These are phyloP conservation scores for Blastosporella zonata DNA, from an alignment of 1,284 basidiomycete species.

Conservation along the genomic window DNA sequence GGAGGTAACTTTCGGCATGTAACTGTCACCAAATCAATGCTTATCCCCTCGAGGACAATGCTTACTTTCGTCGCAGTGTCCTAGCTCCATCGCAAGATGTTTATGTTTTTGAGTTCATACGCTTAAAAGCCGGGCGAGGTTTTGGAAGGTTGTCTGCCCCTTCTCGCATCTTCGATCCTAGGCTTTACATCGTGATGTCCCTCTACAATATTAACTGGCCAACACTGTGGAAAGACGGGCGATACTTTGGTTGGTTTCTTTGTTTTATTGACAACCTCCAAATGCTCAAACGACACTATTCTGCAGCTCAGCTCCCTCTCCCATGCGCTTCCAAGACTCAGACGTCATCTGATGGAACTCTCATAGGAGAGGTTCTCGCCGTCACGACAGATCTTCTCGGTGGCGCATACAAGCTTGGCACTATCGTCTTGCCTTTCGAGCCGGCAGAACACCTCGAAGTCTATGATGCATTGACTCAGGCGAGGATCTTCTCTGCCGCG, in stretches of 20 bases:
- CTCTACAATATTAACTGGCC: slow-evolving; percentile 6
- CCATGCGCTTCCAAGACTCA: slow-evolving; percentile 1
- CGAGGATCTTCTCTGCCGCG: not conserved
- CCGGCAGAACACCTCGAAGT: slow-evolving; percentile 12
- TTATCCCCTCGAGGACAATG: not conserved
- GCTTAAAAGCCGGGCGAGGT: not conserved
- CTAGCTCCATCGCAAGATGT: not conserved
- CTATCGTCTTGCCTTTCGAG: slow-evolving; percentile 1
- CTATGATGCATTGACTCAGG: slow-evolving; percentile 14
- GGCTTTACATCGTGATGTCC: not conserved
- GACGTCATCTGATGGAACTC: slow-evolving; percentile 10
- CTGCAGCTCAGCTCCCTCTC: slow-evolving; percentile 14
- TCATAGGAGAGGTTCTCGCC: slow-evolving; percentile 13
- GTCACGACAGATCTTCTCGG: slow-evolving; percentile 14
- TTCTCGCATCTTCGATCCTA: not conserved
- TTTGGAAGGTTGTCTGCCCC: not conserved
- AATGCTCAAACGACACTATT: too few relatives aligned
- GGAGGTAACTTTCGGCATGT: not conserved
- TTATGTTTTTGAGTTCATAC: not conserved
- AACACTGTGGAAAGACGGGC: slow-evolving; percentile 10
- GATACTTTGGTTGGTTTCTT: slow-evolving; percentile 13
- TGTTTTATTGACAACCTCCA: not conserved
- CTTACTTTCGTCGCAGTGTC: not conserved
- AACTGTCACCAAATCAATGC: not conserved
- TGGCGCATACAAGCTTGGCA: slow-evolving; percentile 12